Evolutionary conservation across 1,284 basidiomycete species (phyloP).

Genomic region (Cutaneotrichosporon mucoides): DNA sequence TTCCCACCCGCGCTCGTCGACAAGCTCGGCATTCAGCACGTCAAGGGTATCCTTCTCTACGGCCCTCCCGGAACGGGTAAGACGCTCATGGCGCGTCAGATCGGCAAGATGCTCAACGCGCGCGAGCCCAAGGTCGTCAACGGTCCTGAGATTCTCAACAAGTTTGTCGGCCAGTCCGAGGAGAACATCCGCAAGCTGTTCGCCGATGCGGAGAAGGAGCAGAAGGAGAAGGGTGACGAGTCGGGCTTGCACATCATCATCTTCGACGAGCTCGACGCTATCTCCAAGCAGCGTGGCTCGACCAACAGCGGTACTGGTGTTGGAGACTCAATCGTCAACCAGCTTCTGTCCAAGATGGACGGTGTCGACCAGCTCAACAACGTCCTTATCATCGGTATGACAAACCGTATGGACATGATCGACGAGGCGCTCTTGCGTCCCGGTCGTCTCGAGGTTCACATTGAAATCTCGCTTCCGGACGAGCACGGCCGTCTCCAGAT

Average conservation of each 20-base stretch:
- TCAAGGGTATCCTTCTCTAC: conserved; percentile 93
- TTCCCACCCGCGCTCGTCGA: conserved; percentile 96
- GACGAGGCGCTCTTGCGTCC: conserved; percentile 96
- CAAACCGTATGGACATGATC: conserved; percentile 98
- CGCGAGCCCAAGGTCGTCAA: conserved; percentile 98
- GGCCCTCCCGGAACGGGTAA: conserved; percentile 99
- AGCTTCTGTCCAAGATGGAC: conserved; percentile 99
- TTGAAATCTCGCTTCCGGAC: conserved; percentile 97
- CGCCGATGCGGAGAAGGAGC: conserved; percentile 97
- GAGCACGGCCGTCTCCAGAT: conserved; percentile 91
- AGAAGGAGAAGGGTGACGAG: conserved; percentile 98
- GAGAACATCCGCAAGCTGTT: conserved; percentile 99
- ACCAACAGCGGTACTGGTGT: conserved; percentile 87
- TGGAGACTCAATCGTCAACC: conserved; percentile 97
- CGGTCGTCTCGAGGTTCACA: conserved; percentile 98
- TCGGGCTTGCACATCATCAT: conserved; percentile 97
- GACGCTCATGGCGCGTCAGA: conserved; percentile 96
- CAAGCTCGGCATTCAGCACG: conserved; percentile 97
- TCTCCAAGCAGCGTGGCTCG: conserved; percentile 97
- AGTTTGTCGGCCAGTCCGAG: conserved; percentile 96
- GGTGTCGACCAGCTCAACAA: conserved; percentile 99
- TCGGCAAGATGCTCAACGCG: conserved; percentile 99
- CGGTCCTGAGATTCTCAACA: conserved; percentile 90
- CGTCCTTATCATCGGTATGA: conserved; percentile 99
- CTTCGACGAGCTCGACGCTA: conserved; percentile 97